Base-by-base conservation (phyloP, 441 rosid species). In the Omphalea diandra region DNA sequence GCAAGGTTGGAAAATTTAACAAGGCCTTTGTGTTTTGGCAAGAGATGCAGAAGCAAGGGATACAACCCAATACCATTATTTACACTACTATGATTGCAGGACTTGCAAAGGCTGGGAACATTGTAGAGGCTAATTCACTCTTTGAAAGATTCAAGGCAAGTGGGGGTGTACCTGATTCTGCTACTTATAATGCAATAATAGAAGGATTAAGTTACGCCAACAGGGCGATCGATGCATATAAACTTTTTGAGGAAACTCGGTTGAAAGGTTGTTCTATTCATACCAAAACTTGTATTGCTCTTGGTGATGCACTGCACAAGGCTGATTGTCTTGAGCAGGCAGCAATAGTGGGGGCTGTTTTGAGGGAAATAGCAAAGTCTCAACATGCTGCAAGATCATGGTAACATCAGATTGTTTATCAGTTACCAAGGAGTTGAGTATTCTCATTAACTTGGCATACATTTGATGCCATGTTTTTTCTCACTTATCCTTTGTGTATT, bases 11-110 rank as follows among this genome's bases (percentile, higher is more conserved):
- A 77, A 94, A 94, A 76, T 94, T 90, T 77, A 92, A 88, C 80
- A 94, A 94, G 84, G 99, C 98, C 68, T 89, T 92, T 76, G 99
- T 90, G 26, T 86, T 83, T 79, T 94, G 98, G 99, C 99, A 94
- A 86, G 98, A 94, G 88, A 92, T 94, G 97, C 89, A 79, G 78
- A 90, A 88, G 76, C 86, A 81, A 67, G 90, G 89, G 49, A 76
- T 92, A 75, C 82, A 86, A 82, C 96, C 96, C 12, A 84, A 84
- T 63, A 47, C 77, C n/a, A 82, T 85, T 73, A 87, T 93, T 27
- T 94, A 88, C 85, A 94, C 91, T 27, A 88, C 87, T 44, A 94
- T 92, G 96, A 86, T 94, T 32, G 81, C 91, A 0, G 97, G 94
- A 65, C 98, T 92, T 41, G 90, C 98, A n/a, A 94, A 85, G 77